phyloP scores from a whole-genome alignment of 129 eudicot species.

The Kitagawia praeruptora region DNA sequence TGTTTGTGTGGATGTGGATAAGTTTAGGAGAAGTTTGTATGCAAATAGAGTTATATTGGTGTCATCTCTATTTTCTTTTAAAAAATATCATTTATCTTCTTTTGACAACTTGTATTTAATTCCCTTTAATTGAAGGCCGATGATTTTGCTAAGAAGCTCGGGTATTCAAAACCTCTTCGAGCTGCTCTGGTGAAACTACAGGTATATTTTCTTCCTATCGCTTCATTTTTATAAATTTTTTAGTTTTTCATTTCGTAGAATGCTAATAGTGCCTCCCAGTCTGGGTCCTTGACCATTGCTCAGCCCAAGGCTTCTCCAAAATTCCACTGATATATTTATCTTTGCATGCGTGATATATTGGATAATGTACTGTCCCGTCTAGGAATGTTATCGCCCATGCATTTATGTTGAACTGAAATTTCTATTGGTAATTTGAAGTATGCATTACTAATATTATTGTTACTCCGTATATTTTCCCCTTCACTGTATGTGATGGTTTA shows the following conservation, averaged over 20 bases:
- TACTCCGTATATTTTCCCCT: neutral
- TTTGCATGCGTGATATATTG: neutral
- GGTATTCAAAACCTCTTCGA: slow-evolving; percentile 74
- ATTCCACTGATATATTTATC: neutral
- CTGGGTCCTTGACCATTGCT: neutral
- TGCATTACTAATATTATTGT: neutral
- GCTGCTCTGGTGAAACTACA: slow-evolving; percentile 92
- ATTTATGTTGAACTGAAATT: neutral
- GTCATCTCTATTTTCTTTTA: neutral
- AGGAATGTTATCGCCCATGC: neutral
- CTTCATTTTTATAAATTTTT: neutral
- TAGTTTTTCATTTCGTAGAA: neutral
- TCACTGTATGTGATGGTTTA: slow-evolving; percentile 3
- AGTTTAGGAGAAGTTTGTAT: neutral
- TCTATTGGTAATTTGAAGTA: neutral
- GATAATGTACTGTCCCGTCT: neutral
- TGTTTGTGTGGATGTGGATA: neutral
- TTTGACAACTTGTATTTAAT: neutral
- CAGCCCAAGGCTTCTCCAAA: neutral
- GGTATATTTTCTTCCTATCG: slow-evolving; percentile 31
- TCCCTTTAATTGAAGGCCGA: slow-evolving; percentile 56
- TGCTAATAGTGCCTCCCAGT: neutral
- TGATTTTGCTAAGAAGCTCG: slow-evolving; percentile 95
- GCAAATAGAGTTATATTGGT: neutral
- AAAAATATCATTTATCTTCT: neutral